Base-by-base conservation (phyloP, 2,329 filamentous ascomycete species). In the Triangularia setosa region DNA sequence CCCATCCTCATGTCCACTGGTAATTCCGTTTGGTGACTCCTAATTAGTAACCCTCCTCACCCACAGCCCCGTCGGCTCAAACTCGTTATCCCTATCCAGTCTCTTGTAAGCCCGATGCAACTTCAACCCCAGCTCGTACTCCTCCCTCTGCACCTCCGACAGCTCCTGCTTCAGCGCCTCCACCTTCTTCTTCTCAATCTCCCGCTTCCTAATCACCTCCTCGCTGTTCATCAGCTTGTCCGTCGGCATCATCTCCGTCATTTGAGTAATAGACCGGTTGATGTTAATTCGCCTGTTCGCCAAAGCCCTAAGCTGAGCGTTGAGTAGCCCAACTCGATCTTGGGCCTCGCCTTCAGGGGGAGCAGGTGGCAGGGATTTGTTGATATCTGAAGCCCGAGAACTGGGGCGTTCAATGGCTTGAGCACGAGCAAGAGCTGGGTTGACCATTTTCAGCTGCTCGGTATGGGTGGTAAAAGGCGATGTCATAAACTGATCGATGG, bases 91-190 rank as follows among this genome's bases (percentile, higher is more conserved):
- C 68, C 88, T 84, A 71, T 93, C 90, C 70, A 87, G 82, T 57
- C 91, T 84, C 79, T 92, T 93, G 77, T 90, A 89, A 9, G 90
- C 88, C 23, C 90, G 81, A 73, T 91, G 86, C 62, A 95, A 79
- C 75, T 88, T 89, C 71, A 95, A 78, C 1, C 91, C 91, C 52
- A 93, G 78, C 63, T 95, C 90, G 72, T 94, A 90, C 75, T 93
- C 89, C 75, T 94, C 88, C 68, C 87, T 83, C 75, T 87, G 84
- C 25, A 95, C 85, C 67, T 93, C 90, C 3, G 88, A 84, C 35
- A 94, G 81, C 74, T 93, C 90, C 59, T 78, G 77, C 64, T 84
- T 83, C 60, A 93, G 79, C 23, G 79, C 82, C 68, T 88, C 85
- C 0, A 95, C 86, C 73, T 90, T 92, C 48, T 80, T 77, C 75